These are phyloP conservation scores for Escallonia rubra DNA, from an alignment of 129 eudicot genomes.

Conservation along the genomic window DNA sequence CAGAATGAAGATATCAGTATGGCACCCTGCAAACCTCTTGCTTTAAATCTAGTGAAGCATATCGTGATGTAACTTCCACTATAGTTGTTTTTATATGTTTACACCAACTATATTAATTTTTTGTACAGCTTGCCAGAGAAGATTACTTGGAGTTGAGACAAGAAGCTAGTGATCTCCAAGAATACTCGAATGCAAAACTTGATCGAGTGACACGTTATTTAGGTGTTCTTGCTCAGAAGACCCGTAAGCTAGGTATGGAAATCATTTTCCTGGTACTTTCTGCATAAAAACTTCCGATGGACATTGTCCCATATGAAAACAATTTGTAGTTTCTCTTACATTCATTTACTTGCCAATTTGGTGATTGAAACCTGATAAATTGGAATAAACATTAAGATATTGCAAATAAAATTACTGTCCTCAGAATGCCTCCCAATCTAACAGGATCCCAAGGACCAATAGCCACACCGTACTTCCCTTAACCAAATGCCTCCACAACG, in stretches of 20 bases:
- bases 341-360: too few species aligned
- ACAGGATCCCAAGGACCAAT: too few species aligned
- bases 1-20: too few species aligned
- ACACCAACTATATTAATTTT: conserved; percentile 9
- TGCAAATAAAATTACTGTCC: too few species aligned
- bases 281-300: not conserved
- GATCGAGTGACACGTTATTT: conserved; percentile 85
- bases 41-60: too few species aligned
- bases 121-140: conserved; percentile 79
- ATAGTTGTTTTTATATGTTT: conserved; percentile 8
- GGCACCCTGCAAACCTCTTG: too few species aligned
- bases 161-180: conserved; percentile 89
- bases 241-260: conserved; percentile 83
- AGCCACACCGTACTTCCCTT: too few species aligned
- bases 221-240: conserved; percentile 91
- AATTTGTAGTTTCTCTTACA: too few species aligned
- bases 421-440: too few species aligned
- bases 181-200: conserved; percentile 89
- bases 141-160: conserved; percentile 84
- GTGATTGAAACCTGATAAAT: too few species aligned
- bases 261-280: conserved; percentile 6
- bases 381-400: too few species aligned
- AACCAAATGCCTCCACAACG: too few species aligned
- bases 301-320: not conserved
- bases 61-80: not conserved